These are phyloP conservation scores for Fragaria vesca DNA, from an alignment of 306 rosid species.

Conservation along the genomic window DNA sequence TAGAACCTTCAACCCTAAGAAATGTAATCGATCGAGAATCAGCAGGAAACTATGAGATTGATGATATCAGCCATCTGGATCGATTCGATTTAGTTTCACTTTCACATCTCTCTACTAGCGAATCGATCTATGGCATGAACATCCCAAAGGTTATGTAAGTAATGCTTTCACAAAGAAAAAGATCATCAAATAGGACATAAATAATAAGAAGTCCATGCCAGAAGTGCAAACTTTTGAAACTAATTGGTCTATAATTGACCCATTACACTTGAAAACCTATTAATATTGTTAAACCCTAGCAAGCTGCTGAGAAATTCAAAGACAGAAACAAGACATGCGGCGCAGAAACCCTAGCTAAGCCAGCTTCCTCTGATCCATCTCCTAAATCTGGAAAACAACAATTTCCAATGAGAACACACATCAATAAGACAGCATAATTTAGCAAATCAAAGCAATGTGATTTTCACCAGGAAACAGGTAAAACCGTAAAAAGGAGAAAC, in stretches of 20 bases:
- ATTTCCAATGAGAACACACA: background rate
- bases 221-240: background rate
- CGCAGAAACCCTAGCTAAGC: background rate
- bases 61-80: background rate
- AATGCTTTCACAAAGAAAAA: background rate
- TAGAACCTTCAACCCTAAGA: constrained; percentile 24
- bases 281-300: constrained; percentile 6
- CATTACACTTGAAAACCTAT: background rate
- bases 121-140: background rate
- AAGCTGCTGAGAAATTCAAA: constrained; percentile 5
- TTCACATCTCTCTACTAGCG: background rate
- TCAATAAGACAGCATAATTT: background rate
- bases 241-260: background rate
- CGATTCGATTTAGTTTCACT: background rate
- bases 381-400: background rate
- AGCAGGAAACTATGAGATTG: constrained; percentile 3
- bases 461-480: background rate
- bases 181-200: background rate
- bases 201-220: background rate
- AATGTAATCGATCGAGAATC: constrained; percentile 27
- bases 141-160: background rate
- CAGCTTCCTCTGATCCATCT: background rate
- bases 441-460: background rate
- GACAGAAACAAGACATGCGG: constrained; percentile 1
- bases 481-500: background rate